These are phyloP conservation scores for Rhinocladiella mackenziei DNA, from an alignment of 2,329 filamentous ascomycete species.

Conservation along the genomic window DNA sequence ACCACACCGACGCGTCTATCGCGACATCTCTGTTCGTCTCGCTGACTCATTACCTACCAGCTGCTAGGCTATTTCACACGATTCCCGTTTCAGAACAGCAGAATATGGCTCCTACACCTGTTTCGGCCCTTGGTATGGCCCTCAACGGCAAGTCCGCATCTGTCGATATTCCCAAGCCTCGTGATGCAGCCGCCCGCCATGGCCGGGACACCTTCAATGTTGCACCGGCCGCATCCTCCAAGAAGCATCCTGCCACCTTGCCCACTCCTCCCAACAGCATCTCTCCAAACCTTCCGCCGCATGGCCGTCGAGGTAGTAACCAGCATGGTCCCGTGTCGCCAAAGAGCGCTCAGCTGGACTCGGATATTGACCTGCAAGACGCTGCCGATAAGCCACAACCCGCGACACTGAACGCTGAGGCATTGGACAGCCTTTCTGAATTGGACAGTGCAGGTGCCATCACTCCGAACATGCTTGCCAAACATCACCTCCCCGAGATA, in stretches of 20 bases:
- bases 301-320: constrained; percentile 67
- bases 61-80: constrained; percentile 14
- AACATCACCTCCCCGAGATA: constrained; percentile 85
- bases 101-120: constrained; percentile 44
- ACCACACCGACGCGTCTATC: constrained; percentile 11
- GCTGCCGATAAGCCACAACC: constrained; percentile 50
- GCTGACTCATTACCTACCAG: constrained; percentile 26
- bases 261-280: constrained; percentile 94
- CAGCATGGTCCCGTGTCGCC: constrained; percentile 37
- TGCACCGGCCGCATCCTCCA: constrained; percentile 30
- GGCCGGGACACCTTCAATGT: constrained; percentile 37
- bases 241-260: constrained; percentile 46
- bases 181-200: constrained; percentile 36
- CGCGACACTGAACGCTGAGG: constrained; percentile 41
- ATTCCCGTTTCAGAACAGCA: constrained; percentile 20
- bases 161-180: constrained; percentile 47
- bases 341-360: constrained; percentile 61
- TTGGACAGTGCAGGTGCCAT: constrained; percentile 76
- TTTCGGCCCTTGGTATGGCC: constrained; percentile 48
- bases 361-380: constrained; percentile 81
- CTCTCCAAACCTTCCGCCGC: constrained; percentile 78
- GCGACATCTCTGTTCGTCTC: constrained; percentile 1
- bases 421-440: constrained; percentile 49
- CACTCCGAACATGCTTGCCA: constrained; percentile 78
- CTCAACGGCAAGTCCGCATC: constrained; percentile 49